These are phyloP conservation scores for Dittrichia graveolens DNA, from an alignment of 129 eudicot genomes.

Conservation along the genomic window DNA sequence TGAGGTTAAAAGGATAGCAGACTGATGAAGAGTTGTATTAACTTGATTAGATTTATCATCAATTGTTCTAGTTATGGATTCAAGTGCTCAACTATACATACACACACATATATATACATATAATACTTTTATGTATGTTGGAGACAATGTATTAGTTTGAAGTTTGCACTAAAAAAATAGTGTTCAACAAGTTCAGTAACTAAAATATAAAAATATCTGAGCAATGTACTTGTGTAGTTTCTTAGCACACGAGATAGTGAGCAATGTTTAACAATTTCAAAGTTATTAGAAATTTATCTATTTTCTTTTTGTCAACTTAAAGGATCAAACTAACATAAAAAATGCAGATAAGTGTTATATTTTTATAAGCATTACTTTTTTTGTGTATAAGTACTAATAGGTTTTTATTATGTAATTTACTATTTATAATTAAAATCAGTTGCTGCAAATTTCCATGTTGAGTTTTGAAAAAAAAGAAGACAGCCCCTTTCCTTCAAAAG, in stretches of 20 bases:
- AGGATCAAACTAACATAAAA: background rate
- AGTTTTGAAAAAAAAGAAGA: too few species aligned
- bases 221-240: background rate
- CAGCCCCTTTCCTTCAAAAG: background rate
- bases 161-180: background rate
- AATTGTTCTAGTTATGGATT: background rate
- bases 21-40: slow-evolving; percentile 13
- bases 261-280: too few species aligned
- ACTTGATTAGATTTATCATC: background rate
- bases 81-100: background rate
- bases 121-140: too few species aligned
- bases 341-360: background rate
- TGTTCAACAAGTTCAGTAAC: background rate
- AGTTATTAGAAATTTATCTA: too few species aligned
- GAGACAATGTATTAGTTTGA: too few species aligned
- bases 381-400: background rate
- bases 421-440: too few species aligned
- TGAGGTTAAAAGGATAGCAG: slow-evolving; percentile 10
- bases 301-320: background rate
- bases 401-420: background rate
- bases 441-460: too few species aligned
- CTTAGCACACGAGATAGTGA: background rate
- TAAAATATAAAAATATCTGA: too few species aligned
- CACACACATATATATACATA: too few species aligned
- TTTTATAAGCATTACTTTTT: background rate